These are phyloP conservation scores for Plasmodium gonderi DNA, from an alignment of 169 alveolate genomes.

Conservation along the genomic window DNA sequence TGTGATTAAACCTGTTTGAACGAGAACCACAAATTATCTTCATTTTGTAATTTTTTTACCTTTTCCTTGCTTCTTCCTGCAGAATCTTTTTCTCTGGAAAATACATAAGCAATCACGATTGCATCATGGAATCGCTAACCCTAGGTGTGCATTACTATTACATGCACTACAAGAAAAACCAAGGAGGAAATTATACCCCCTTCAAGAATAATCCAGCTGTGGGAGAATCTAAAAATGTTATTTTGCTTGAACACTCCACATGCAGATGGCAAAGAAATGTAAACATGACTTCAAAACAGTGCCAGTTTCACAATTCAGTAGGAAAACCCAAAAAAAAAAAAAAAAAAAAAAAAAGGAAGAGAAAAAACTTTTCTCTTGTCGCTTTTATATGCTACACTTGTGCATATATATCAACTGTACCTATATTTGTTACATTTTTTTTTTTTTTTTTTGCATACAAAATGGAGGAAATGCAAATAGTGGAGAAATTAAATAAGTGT, in stretches of 20 bases:
- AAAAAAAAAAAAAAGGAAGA: neutral
- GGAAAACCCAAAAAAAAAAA: neutral
- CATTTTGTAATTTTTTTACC: neutral
- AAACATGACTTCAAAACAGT: neutral
- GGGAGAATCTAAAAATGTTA: neutral
- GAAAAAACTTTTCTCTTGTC: neutral
- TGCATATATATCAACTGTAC: too few relatives aligned
- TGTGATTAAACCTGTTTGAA: too few relatives aligned
- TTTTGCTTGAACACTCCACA: neutral
- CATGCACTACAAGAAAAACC: slow-evolving; percentile 20
- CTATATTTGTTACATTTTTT: too few relatives aligned
- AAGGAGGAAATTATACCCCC: neutral
- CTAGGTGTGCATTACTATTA: slow-evolving; percentile 79
- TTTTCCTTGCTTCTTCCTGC: neutral
- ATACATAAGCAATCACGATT: slow-evolving; percentile 87
- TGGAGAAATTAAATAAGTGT: too few relatives aligned
- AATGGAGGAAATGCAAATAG: too few relatives aligned
- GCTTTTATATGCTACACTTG: too few relatives aligned
- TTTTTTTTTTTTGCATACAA: too few relatives aligned
- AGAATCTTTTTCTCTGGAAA: slow-evolving; percentile 91
- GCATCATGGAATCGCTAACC: slow-evolving; percentile 88
- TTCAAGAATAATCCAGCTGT: neutral
- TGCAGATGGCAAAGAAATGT: neutral
- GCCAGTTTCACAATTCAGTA: neutral
- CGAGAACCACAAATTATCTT: too few relatives aligned